Conservation (phyloP, 306 rosid species). For the Astragalus glycyphyllos region DNA sequence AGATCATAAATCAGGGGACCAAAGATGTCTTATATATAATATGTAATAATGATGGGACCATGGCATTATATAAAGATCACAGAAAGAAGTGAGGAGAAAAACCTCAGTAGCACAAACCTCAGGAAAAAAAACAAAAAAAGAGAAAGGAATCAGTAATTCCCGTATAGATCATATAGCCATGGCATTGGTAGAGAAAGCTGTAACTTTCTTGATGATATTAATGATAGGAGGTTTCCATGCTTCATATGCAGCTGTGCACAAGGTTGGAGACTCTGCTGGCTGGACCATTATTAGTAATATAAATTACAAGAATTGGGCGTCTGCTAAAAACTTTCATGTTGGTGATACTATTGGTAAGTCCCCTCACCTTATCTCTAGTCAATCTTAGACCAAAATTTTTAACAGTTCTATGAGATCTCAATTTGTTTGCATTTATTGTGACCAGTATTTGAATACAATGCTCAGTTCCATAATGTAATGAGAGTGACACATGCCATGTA, state of each 20-base stretch:
- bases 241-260: slow-evolving; percentile 63
- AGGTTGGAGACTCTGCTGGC: slow-evolving; percentile 87
- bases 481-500: slow-evolving; percentile 75
- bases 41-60: too few species aligned
- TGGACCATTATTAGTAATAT: slow-evolving; percentile 75
- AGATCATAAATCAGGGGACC: slow-evolving; percentile 16
- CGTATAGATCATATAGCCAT: slow-evolving; percentile 41
- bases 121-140: not conserved
- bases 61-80: slow-evolving; percentile 42
- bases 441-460: slow-evolving; percentile 72
- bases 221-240: slow-evolving; percentile 35
- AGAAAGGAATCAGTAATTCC: not conserved
- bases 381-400: too few species aligned
- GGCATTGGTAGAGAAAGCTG: slow-evolving; percentile 50
- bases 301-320: slow-evolving; percentile 79
- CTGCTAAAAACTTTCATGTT: slow-evolving; percentile 62
- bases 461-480: slow-evolving; percentile 85
- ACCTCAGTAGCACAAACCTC: slow-evolving; percentile 26
- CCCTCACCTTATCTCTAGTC: not conserved
- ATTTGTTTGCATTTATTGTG: not conserved
- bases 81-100: not conserved
- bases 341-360: slow-evolving; percentile 83
- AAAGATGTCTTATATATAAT: not conserved
- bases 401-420: not conserved
- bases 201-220: slow-evolving; percentile 32